These are phyloP conservation scores for Zopfochytrium polystomum DNA, from an alignment of 371 early-diverging fungal species.

Conservation along the genomic window DNA sequence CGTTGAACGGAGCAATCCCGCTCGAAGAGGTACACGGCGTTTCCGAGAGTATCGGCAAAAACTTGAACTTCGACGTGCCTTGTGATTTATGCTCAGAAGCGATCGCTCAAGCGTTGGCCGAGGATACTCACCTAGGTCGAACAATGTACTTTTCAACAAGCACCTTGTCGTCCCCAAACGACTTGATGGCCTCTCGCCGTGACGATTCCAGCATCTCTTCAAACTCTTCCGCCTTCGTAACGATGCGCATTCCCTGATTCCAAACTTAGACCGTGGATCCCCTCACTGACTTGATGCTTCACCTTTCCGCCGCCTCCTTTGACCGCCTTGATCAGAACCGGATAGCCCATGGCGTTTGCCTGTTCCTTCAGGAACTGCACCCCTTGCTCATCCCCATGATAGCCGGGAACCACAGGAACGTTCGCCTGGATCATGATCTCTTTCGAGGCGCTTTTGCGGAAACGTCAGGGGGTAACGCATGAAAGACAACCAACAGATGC, in stretches of 20 bases:
- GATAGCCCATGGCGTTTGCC: constrained; percentile 74
- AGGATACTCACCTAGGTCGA: constrained; percentile 84
- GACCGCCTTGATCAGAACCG: constrained; percentile 98
- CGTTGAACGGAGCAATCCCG: constrained; percentile 99
- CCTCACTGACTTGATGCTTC: constrained; percentile 72
- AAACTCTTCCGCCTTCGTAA: constrained; percentile 72
- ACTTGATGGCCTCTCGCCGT: constrained; percentile 75
- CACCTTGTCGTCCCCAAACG: constrained; percentile 86
- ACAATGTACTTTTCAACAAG: constrained; percentile 92
- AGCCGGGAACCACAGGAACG: neutral
- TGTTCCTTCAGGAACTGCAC: no score
- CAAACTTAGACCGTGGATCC: no score
- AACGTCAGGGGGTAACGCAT: no score
- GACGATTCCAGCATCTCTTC: constrained; percentile 81
- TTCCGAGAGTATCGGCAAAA: constrained; percentile 95
- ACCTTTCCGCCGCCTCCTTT: constrained; percentile 99
- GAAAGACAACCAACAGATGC: no score
- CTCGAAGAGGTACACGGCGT: constrained; percentile 91
- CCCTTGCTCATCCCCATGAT: no score
- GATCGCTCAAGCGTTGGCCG: constrained; percentile 86
- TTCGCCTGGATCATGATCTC: neutral
- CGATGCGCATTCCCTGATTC: constrained; percentile 87
- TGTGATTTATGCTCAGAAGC: constrained; percentile 91
- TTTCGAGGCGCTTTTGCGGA: no score
- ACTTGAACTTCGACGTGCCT: constrained; percentile 98